Evolutionary conservation across 345 rosid species (phyloP), one percentile per base, ranked within the genome.

Genomic region (Aquilaria malaccensis): DNA sequence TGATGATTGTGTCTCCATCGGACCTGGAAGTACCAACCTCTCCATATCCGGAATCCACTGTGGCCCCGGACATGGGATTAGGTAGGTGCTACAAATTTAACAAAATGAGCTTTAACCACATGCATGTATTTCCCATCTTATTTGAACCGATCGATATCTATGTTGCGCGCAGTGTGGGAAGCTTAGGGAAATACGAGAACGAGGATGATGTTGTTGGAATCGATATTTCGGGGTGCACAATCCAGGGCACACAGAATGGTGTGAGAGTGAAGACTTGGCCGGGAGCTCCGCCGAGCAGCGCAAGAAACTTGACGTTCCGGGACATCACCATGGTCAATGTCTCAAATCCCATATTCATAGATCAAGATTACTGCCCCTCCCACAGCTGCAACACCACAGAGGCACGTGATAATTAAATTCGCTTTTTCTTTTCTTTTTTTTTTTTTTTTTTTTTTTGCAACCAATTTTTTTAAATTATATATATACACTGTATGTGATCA

Each of bases 51-150:
- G 74, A n/a, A 49, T 76, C 45, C 37, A 47, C 0, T 80, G 88
- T 22, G 85, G 91, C 31, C 91, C 85, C 1, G 91, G 91, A 60
- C 84, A 83, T 30, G 91, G 91, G 49, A 79, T 85, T 60, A 85
- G 91, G 87, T 80, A 67, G 12, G 45, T 10, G 10, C 7, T 33
- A 2, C 30, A 11, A 3, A 12, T 2, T 10, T 33, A 11, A 13
- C 30, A 7, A 41, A 10, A 50, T 48, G 13, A n/a, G 5, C 47
- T 10, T 11, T 4, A 13, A 45, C 31, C 68, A 22, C 12, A 7
- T 33, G 37, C 58, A 51, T 50, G 51, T 22, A 41, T 52, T 52
- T 13, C 43, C 41, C 43, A 11, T 33, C 30, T 29, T 2, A 54
- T 53, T 13, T 30, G 30, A 22, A 22, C 22, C 22, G 22, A 22